These are phyloP conservation scores for Geranium rotundifolium DNA, from an alignment of 345 rosid genomes.

Conservation along the genomic window DNA sequence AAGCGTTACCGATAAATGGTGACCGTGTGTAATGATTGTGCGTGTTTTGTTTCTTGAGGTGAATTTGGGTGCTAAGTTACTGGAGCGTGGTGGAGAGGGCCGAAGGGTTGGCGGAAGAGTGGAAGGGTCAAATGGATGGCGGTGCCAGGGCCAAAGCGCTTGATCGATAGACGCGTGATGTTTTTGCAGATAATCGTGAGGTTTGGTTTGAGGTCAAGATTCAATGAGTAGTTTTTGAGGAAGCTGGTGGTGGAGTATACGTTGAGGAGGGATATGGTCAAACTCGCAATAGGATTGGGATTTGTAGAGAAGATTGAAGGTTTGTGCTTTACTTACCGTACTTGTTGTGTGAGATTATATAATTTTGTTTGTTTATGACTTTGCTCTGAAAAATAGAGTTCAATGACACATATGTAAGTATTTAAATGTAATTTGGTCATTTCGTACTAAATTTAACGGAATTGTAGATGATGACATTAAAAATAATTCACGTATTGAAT, in stretches of 20 bases:
- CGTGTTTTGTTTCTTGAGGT: conserved; percentile 38
- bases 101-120: conserved; percentile 18
- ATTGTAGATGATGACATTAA: no score
- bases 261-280: conserved; percentile 46
- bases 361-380: no score
- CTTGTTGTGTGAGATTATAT: neutral
- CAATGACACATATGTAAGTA: no score
- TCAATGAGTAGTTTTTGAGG: conserved; percentile 36
- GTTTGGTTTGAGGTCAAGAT: conserved; percentile 29
- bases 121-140: conserved; percentile 24
- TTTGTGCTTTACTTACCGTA: conserved; percentile 5
- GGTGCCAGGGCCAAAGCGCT: conserved; percentile 19
- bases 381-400: no score
- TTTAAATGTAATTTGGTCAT: no score
- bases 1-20: conserved; percentile 47
- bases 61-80: conserved; percentile 4
- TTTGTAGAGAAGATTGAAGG: conserved; percentile 39
- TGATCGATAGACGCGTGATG: conserved; percentile 51
- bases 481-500: no score
- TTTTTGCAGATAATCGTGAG: conserved; percentile 40
- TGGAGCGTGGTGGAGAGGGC: conserved; percentile 30
- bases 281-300: conserved; percentile 30
- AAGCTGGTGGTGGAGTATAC: conserved; percentile 38
- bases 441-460: no score
- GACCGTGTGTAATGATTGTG: conserved; percentile 45